These are phyloP conservation scores for Chernovozyma sophiae-reginae DNA, from an alignment of 1,139 yeast genomes.

Conservation along the genomic window DNA sequence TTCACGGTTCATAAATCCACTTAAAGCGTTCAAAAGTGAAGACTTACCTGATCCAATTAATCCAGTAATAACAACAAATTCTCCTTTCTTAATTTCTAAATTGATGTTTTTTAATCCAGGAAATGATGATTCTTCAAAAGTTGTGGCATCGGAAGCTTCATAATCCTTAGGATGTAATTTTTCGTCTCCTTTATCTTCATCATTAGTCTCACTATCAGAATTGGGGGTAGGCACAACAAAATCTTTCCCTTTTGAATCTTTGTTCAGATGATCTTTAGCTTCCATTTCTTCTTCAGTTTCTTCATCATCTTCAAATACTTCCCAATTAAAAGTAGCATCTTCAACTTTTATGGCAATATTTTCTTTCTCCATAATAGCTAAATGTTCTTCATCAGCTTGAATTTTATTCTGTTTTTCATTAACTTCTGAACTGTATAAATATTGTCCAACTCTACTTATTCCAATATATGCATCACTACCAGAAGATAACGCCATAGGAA, in stretches of 20 bases:
- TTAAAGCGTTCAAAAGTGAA: slow-evolving; percentile 54
- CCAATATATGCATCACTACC: slow-evolving; percentile 72
- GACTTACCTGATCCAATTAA: slow-evolving; percentile 71
- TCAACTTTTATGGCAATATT: slow-evolving; percentile 42
- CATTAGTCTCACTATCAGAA: slow-evolving; percentile 3
- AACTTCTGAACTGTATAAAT: slow-evolving; percentile 35
- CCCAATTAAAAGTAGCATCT: slow-evolving; percentile 69
- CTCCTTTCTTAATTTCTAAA: slow-evolving; percentile 44
- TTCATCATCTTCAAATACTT: slow-evolving; percentile 30
- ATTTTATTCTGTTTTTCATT: slow-evolving; percentile 11
- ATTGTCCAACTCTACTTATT: slow-evolving; percentile 52
- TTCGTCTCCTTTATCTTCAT: slow-evolving; percentile 8
- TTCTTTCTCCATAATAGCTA: slow-evolving; percentile 15
- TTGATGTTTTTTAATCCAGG: slow-evolving; percentile 21
- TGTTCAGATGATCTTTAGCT: neutral
- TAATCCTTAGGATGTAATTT: slow-evolving; percentile 5
- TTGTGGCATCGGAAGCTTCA: slow-evolving; percentile 7
- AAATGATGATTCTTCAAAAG: slow-evolving; percentile 13
- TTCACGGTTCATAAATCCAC: slow-evolving; percentile 51
- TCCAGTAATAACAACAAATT: slow-evolving; percentile 69
- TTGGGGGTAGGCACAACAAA: slow-evolving; percentile 1
- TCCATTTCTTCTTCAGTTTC: slow-evolving; percentile 10
- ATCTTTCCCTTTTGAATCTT: slow-evolving; percentile 8
- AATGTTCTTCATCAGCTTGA: slow-evolving; percentile 22
- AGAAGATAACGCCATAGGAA: slow-evolving; percentile 68